Percentiles rank a stretch among this genome's conserved stretches.
These are phyloP conservation scores for Falciphora oryzae DNA, from an alignment of 2,329 filamentous ascomycete genomes.

Conservation along the genomic window DNA sequence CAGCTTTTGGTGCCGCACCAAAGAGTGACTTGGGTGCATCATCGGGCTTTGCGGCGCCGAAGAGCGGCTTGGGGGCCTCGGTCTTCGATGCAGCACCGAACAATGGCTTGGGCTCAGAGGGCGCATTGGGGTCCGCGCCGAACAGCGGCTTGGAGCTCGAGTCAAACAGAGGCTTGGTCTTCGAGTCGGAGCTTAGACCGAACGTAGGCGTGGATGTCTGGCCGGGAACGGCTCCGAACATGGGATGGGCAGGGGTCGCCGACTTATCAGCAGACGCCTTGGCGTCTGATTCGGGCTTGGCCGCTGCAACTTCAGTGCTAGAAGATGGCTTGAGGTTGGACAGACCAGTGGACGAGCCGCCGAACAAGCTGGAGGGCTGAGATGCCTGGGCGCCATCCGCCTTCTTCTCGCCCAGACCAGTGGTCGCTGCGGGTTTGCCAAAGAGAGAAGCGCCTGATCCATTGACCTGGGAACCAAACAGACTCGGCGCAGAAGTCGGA, in stretches of 20 bases:
- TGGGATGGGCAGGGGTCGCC: background rate
- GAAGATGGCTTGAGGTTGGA: background rate
- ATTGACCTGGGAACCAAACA: constrained; percentile 4
- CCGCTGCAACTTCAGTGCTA: background rate
- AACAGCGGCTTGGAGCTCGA: constrained; percentile 13
- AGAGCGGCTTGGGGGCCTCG: constrained; percentile 24
- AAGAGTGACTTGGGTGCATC: constrained; percentile 23
- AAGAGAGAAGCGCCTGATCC: background rate
- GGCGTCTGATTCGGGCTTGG: background rate
- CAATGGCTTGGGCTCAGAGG: constrained; percentile 19
- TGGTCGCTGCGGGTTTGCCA: background rate
- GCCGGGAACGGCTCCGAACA: constrained; percentile 8
- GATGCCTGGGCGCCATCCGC: background rate
- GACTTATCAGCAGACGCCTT: constrained; percentile 2
- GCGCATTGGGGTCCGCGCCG: constrained; percentile 9
- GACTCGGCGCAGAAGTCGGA: background rate
- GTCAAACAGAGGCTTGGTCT: constrained; percentile 16
- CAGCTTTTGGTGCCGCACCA: constrained; percentile 18
- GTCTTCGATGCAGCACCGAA: constrained; percentile 27
- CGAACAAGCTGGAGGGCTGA: background rate
- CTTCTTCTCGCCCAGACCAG: background rate
- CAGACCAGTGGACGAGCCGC: background rate
- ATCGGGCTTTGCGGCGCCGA: constrained; percentile 21
- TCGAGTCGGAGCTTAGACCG: background rate
- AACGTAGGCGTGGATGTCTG: constrained; percentile 4